Conservation (phyloP, 164 flowering plant species). For the grape (Vitis vinifera) region DNA sequence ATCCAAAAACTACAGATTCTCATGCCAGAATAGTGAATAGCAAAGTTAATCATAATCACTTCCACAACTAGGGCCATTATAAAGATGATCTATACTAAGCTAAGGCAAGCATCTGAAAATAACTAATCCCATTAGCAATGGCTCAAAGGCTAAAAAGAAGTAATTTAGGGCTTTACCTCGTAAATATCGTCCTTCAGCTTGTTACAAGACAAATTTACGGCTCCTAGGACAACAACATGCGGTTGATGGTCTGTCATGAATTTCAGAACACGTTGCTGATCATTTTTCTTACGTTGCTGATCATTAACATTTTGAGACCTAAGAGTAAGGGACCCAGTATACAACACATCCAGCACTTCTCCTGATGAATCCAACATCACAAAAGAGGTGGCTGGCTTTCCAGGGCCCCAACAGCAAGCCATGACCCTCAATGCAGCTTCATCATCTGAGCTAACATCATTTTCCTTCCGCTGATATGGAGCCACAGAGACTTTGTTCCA, state of each 20-base stretch:
- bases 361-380: constrained; percentile 98
- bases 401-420: constrained; percentile 99
- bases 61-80: too few relatives aligned
- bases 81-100: not conserved
- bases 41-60: too few relatives aligned
- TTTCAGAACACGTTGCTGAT: constrained; percentile 79
- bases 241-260: constrained; percentile 95
- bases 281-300: constrained; percentile 87
- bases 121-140: not conserved
- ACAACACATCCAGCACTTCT: constrained; percentile 80
- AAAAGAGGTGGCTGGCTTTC: constrained; percentile 92
- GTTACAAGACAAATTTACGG: constrained; percentile 75
- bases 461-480: constrained; percentile 82
- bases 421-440: constrained; percentile 85
- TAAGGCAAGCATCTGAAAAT: not conserved
- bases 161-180: constrained; percentile 55
- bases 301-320: constrained; percentile 77
- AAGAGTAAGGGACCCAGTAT: constrained; percentile 70
- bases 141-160: not conserved
- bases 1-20: too few relatives aligned
- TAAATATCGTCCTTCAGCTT: constrained; percentile 84
- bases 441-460: constrained; percentile 63
- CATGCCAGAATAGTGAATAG: too few relatives aligned
- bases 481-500: constrained; percentile 90
- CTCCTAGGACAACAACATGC: constrained; percentile 89